Evolutionary conservation across 2,329 filamentous ascomycete genomes (phyloP).

Genomic region (Fusarium nurragi): DNA sequence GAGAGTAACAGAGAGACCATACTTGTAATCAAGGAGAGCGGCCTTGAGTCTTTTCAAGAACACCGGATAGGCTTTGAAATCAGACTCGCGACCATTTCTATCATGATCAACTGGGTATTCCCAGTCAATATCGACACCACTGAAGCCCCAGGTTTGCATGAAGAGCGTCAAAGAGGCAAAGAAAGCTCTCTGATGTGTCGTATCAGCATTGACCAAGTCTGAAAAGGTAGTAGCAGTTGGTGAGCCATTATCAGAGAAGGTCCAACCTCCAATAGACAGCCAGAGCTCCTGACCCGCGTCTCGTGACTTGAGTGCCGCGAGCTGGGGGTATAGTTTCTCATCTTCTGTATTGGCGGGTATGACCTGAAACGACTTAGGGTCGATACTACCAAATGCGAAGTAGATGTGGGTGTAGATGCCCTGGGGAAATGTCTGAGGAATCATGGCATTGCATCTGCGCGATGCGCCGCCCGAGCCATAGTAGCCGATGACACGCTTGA

Average conservation of each 20-base stretch:
- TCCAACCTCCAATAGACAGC: conserved; percentile 55
- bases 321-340: conserved; percentile 26
- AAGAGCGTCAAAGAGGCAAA: conserved; percentile 46
- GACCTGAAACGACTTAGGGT: conserved; percentile 38
- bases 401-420: conserved; percentile 22
- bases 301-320: conserved; percentile 46
- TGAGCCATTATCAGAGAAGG: conserved; percentile 40
- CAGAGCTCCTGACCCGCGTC: conserved; percentile 45
- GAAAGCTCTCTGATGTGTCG: conserved; percentile 46
- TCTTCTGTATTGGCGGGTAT: conserved; percentile 40
- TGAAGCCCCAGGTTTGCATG: conserved; percentile 37
- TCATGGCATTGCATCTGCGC: neutral
- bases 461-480: conserved; percentile 26
- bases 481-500: conserved; percentile 45
- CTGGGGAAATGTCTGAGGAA: neutral
- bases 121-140: conserved; percentile 47
- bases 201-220: conserved; percentile 30
- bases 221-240: conserved; percentile 41
- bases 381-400: conserved; percentile 45
- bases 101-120: conserved; percentile 42
- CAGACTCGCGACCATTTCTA: conserved; percentile 39
- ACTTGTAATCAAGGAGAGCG: neutral
- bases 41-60: neutral
- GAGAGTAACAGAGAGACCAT: conserved; percentile 23
- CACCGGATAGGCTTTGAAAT: conserved; percentile 21